Conservation (phyloP, 2,329 filamentous ascomycete genomes). For the Kalaharituber pfeilii region DNA sequence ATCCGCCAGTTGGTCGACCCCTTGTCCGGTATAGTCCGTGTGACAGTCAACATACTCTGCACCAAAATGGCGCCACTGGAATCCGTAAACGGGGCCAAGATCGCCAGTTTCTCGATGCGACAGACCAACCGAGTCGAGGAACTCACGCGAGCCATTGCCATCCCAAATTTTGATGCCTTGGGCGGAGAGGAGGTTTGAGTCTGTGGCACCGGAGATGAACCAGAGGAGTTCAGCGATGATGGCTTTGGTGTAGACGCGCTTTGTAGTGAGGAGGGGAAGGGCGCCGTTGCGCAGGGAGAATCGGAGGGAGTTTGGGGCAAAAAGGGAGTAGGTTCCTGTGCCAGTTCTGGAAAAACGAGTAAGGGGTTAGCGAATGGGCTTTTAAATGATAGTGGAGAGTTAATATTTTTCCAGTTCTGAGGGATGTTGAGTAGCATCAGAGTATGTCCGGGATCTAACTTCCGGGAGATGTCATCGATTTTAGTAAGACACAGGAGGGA, state of each 20-base stretch:
- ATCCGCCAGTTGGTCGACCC: constrained; percentile 82
- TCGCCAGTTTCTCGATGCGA: constrained; percentile 70
- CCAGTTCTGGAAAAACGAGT: constrained; percentile 57
- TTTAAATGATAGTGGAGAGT: too few species aligned
- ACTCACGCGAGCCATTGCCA: constrained; percentile 81
- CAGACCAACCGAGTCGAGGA: constrained; percentile 71
- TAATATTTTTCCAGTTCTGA: too few species aligned
- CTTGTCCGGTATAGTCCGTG: constrained; percentile 70
- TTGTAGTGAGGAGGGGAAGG: constrained; percentile 87
- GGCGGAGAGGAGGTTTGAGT: constrained; percentile 55
- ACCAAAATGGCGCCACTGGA: constrained; percentile 97
- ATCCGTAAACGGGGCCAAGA: constrained; percentile 88
- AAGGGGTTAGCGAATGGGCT: neutral
- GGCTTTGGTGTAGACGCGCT: constrained; percentile 83
- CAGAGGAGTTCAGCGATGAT: constrained; percentile 86
- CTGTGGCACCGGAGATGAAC: constrained; percentile 79
- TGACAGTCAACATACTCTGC: constrained; percentile 67
- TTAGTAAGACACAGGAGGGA: too few species aligned
- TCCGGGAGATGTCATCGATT: too few species aligned
- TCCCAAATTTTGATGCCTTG: constrained; percentile 95
- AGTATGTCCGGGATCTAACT: too few species aligned
- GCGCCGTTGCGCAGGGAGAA: constrained; percentile 66
- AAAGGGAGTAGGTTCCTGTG: constrained; percentile 79
- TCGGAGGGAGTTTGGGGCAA: constrained; percentile 70
- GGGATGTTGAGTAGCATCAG: too few species aligned